Conservation (phyloP, 208 protist species). For the Crithidia sp. region DNA sequence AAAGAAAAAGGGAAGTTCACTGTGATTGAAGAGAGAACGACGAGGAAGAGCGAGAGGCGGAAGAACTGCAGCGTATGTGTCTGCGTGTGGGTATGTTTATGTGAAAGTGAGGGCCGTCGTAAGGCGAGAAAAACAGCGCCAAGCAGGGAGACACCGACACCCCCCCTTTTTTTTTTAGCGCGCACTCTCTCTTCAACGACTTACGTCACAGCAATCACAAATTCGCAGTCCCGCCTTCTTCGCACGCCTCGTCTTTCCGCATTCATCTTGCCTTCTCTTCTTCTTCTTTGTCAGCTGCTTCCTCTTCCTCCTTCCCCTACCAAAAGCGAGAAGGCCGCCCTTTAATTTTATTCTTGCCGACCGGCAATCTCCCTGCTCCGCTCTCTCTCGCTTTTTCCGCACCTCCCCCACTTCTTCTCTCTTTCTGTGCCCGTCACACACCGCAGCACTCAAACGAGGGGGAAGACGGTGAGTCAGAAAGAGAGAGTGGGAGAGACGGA, state of each 20-base stretch:
- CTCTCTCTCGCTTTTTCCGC: constrained; percentile 8
- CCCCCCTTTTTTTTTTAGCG: not conserved
- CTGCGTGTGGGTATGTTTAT: too few relatives aligned
- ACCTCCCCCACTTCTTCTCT: not conserved
- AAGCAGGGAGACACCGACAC: not conserved
- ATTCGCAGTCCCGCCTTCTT: not conserved
- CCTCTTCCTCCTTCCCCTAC: constrained; percentile 11
- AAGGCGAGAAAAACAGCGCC: not conserved
- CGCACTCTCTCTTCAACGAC: not conserved
- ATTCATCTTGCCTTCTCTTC: constrained; percentile 8
- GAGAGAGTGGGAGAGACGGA: constrained; percentile 29
- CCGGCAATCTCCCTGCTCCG: not conserved
- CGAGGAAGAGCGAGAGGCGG: not conserved
- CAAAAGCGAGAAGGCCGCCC: too few relatives aligned
- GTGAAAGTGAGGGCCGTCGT: not conserved
- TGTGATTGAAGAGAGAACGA: not conserved
- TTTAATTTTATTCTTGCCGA: not conserved
- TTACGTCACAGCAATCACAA: not conserved
- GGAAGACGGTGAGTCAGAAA: not conserved
- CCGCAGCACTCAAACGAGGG: not conserved
- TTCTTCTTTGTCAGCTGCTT: not conserved
- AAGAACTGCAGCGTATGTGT: not conserved
- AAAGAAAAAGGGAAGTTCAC: not conserved
- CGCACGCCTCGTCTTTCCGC: constrained; percentile 13
- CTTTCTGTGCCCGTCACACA: not conserved